phyloP scores from a whole-genome alignment of 176 grass and related monocot genomes.

The Saccharum spontaneum region DNA sequence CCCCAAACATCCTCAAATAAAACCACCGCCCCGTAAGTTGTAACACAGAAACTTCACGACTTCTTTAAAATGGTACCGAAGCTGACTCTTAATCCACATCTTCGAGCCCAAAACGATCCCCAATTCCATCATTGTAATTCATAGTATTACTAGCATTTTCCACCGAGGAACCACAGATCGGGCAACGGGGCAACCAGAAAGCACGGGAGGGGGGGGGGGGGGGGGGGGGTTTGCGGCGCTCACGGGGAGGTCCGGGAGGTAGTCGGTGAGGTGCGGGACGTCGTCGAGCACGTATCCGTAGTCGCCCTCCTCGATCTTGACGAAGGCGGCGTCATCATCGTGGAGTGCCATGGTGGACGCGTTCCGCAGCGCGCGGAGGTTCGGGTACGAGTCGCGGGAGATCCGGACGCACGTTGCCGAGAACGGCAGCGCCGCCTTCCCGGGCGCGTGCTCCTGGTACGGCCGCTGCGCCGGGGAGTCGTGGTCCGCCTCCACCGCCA shows the following conservation, averaged over 20 bases:
- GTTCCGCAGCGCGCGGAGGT: slow-evolving; percentile 65
- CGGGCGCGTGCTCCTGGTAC: not conserved
- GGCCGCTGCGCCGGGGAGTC: slow-evolving; percentile 40
- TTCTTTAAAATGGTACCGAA: not conserved
- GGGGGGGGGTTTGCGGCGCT: slow-evolving; percentile 24
- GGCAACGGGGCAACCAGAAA: slow-evolving; percentile 8
- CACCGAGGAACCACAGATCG: not conserved
- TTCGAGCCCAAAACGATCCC: not conserved
- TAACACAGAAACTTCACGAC: not conserved
- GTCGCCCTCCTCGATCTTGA: slow-evolving; percentile 67
- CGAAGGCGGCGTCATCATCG: slow-evolving; percentile 43
- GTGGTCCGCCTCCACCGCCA: slow-evolving; percentile 41
- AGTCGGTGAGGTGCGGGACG: slow-evolving; percentile 85
- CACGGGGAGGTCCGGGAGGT: slow-evolving; percentile 70
- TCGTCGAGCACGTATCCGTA: slow-evolving; percentile 93
- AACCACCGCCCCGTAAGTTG: not conserved
- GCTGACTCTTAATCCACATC: not conserved
- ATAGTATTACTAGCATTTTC: not conserved
- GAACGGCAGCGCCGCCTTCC: slow-evolving; percentile 50
- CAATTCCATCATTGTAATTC: not conserved
- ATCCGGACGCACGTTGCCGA: slow-evolving; percentile 81
- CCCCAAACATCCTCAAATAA: not conserved
- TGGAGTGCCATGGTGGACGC: slow-evolving; percentile 28
- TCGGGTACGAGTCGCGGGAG: slow-evolving; percentile 86
- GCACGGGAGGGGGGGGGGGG: not conserved